A percentile compares a stretch with the other conserved stretches of the same genome.
Evolutionary conservation across 306 rosid genomes (phyloP).

Genomic region (Cicer pinnatifidum): DNA sequence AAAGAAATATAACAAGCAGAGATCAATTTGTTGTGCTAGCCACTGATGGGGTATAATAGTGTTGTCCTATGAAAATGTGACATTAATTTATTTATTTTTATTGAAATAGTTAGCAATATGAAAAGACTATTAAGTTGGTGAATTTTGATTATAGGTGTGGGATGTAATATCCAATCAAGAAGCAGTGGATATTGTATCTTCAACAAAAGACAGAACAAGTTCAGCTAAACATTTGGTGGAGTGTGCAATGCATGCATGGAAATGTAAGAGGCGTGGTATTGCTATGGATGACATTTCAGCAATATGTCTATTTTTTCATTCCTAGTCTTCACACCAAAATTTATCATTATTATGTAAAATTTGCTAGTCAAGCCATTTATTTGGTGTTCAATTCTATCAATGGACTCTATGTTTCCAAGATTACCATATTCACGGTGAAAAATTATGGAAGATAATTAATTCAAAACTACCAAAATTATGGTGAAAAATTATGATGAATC

Average conservation of each 20-base stretch:
- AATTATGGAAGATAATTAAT: no score
- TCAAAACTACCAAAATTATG: no score
- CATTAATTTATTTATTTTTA: background rate
- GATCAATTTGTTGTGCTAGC: constrained; percentile 89
- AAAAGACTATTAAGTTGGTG: no score
- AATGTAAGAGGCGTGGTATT: constrained; percentile 75
- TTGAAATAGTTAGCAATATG: background rate
- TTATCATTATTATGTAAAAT: background rate
- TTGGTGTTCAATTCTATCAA: no score
- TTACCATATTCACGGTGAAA: no score
- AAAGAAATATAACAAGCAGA: constrained; percentile 57
- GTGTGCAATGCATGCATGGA: constrained; percentile 78
- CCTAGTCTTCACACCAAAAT: constrained; percentile 40
- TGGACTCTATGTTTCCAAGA: no score
- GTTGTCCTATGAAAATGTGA: constrained; percentile 8
- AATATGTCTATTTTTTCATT: constrained; percentile 84
- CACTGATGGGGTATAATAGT: constrained; percentile 79
- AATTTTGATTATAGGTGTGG: constrained; percentile 66
- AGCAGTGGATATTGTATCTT: constrained; percentile 76
- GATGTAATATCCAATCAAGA: constrained; percentile 91
- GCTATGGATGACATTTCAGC: constrained; percentile 95
- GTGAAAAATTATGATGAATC: no score
- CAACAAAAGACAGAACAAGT: constrained; percentile 61
- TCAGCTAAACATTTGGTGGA: constrained; percentile 74
- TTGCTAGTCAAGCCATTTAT: background rate